phyloP scores from a whole-genome alignment of 768 basidiomycete species.

The Boletus vinaceobasis region DNA sequence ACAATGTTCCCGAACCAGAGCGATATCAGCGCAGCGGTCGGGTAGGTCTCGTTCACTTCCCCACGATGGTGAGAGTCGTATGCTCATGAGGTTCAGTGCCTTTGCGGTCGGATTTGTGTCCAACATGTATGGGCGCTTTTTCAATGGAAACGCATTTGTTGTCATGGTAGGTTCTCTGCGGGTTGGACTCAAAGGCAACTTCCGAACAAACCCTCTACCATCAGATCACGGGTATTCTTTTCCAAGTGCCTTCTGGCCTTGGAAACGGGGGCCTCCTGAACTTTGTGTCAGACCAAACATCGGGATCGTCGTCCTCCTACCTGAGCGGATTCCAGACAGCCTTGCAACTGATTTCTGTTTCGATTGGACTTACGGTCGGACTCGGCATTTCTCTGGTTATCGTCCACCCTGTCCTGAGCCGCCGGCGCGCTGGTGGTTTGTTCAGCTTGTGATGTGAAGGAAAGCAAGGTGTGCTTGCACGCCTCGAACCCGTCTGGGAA shows the following conservation, averaged over 20 bases:
- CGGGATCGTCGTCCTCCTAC: constrained; percentile 54
- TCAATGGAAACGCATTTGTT: constrained; percentile 72
- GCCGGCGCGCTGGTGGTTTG: constrained; percentile 54
- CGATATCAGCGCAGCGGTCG: constrained; percentile 78
- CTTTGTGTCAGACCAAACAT: constrained; percentile 55
- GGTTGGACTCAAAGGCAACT: not conserved
- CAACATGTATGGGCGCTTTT: constrained; percentile 74
- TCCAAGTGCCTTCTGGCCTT: constrained; percentile 82
- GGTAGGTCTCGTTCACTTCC: constrained; percentile 34
- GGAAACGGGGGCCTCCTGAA: constrained; percentile 76
- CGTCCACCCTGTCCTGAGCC: constrained; percentile 61
- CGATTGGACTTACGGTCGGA: constrained; percentile 78
- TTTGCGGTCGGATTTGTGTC: constrained; percentile 80
- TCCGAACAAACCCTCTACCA: not conserved
- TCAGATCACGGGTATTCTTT: constrained; percentile 72
- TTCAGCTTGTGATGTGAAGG: constrained; percentile 49
- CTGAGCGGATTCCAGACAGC: constrained; percentile 72
- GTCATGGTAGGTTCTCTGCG: constrained; percentile 56
- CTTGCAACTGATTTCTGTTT: constrained; percentile 71
- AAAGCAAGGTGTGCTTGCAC: not conserved
- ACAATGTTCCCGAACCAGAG: constrained; percentile 60
- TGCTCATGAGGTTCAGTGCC: constrained; percentile 40
- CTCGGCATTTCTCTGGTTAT: constrained; percentile 66
- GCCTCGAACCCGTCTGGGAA: not conserved
- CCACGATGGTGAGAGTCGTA: not conserved